phyloP scores from a whole-genome alignment of 768 basidiomycete genomes.

The Kwoniella dendrophila region DNA sequence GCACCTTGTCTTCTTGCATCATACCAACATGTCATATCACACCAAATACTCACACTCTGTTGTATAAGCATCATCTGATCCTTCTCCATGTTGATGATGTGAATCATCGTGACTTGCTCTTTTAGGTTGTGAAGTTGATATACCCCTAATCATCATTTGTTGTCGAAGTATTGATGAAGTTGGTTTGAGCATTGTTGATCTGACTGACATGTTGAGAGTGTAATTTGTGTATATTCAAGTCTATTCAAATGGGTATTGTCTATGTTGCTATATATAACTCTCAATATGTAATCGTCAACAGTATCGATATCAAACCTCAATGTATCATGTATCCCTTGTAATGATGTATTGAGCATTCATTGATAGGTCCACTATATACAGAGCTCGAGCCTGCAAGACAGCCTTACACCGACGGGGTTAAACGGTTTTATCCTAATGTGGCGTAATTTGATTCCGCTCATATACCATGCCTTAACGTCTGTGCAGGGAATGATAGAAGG shows the following conservation, averaged over 20 bases:
- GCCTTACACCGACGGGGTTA: constrained; percentile 1
- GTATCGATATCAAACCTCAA: no score
- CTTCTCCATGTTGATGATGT: constrained; percentile 23
- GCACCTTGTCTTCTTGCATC: no score
- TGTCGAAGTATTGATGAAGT: not conserved
- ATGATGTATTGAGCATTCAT: not conserved
- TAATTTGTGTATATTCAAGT: not conserved
- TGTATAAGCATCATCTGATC: constrained; percentile 29
- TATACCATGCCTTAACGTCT: no score
- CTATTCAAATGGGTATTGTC: no score
- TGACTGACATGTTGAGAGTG: constrained; percentile 15
- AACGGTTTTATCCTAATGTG: constrained; percentile 3
- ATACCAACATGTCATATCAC: no score
- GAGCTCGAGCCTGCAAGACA: not conserved
- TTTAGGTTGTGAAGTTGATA: constrained; percentile 17
- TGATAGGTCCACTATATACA: constrained; percentile 10
- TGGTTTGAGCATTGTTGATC: constrained; percentile 14
- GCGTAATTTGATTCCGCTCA: constrained; percentile 17
- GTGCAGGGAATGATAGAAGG: not conserved
- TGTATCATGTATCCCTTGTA: not conserved
- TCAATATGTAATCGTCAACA: no score
- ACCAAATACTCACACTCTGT: constrained; percentile 36
- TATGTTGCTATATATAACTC: no score
- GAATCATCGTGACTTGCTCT: constrained; percentile 31
- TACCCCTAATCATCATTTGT: not conserved